These are phyloP conservation scores for Talaromyces verruculosus DNA, from an alignment of 2,329 filamentous ascomycete species.

Conservation along the genomic window DNA sequence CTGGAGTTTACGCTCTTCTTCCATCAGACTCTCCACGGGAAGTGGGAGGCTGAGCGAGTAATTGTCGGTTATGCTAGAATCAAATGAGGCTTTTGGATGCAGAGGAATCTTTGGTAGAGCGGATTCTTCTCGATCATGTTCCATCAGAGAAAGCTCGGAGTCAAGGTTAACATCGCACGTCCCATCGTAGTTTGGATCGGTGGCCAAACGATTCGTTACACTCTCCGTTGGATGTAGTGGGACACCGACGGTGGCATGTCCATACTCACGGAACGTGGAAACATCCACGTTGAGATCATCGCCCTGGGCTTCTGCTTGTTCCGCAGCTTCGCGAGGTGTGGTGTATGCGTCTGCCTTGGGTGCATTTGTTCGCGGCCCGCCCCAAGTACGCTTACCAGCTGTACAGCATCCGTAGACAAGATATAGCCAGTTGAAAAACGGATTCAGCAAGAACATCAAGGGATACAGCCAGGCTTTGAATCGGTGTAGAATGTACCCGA, in stretches of 20 bases:
- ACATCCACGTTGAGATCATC: slow-evolving; percentile 89
- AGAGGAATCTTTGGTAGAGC: slow-evolving; percentile 50
- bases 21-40: slow-evolving; percentile 73
- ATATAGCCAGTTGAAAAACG: slow-evolving; percentile 97
- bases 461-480: slow-evolving; percentile 96
- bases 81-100: slow-evolving; percentile 63
- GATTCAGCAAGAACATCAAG: slow-evolving; percentile 91
- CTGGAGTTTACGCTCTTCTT: slow-evolving; percentile 68
- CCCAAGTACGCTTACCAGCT: slow-evolving; percentile 91
- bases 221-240: slow-evolving; percentile 71
- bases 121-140: slow-evolving; percentile 47
- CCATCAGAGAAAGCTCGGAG: slow-evolving; percentile 60
- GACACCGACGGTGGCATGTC: slow-evolving; percentile 48
- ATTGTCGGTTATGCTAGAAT: slow-evolving; percentile 62
- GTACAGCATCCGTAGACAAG: slow-evolving; percentile 98
- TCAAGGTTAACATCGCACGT: slow-evolving; percentile 71
- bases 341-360: slow-evolving; percentile 73
- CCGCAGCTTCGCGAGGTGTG: slow-evolving; percentile 79
- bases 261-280: slow-evolving; percentile 67
- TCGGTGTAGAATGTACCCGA: slow-evolving; percentile 78
- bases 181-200: slow-evolving; percentile 60
- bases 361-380: slow-evolving; percentile 86
- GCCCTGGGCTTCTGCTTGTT: slow-evolving; percentile 72
- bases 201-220: slow-evolving; percentile 59
- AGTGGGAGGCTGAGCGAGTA: slow-evolving; percentile 67